Base-by-base conservation (phyloP, 1,139 yeast species). In the Sugiyamaella novakii region DNA sequence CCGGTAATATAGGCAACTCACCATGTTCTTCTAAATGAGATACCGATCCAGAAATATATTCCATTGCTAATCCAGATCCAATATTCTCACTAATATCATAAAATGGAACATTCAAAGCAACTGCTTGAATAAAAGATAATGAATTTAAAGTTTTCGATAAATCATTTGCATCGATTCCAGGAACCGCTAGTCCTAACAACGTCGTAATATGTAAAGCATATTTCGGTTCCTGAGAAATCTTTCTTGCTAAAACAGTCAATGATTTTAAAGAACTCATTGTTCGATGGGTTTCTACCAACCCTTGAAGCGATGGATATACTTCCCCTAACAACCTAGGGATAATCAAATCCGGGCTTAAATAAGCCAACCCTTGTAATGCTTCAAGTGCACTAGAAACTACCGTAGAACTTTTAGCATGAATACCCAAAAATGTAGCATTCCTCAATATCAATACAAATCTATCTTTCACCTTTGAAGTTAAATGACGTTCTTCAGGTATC, bases 151-250 rank as follows among this genome's bases (percentile, higher is more conserved):
- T 84, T 62, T 91, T 81, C 22, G 75, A 77, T 47, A 89, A 74
- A 67, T 92, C 98, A 65, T 91, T 92, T 0, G 94, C 80, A 64
- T 92, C 98, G 39, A 92, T 82, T 18, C 95, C 96, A 0, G 91
- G 87, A 11, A 91, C 67, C 0, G 85, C 72, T 64, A 87, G 74
- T 44, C 82, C 79, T 34, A 91, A 64, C 17, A 92, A 71, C 49
- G 95, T 79, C 0, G 95, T 80, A 22, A 88, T 70, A 61, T 92
- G 98, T 11, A 87, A 83, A 46, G 96, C 74, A 63, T 78, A 88
- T 1, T 81, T 67, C 1, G 86, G 85, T 3, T 81, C 75, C 18
- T 73, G 67, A 0, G 87, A 83, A 73, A 92, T 79, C 54, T 78
- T 81, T 53, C 95, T 75, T 0, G 86, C 78, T 38, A 87, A 68